Evolutionary conservation across 306 rosid species (phyloP), one percentile per base, ranked within the genome.

Genomic region (Begonia peltatifolia): DNA sequence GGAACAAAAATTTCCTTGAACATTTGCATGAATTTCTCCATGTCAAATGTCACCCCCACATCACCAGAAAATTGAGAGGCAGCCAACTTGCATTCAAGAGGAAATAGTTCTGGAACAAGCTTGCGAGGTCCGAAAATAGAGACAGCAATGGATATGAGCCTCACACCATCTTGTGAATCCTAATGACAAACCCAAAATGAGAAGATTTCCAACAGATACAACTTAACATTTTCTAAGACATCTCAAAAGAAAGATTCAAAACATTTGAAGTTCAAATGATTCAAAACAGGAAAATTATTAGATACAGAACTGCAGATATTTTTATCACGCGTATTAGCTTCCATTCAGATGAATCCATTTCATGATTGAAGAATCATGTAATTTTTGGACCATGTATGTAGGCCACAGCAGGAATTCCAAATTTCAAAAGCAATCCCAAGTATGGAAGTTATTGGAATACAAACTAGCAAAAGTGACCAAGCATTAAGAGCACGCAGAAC

Each of bases 51-150:
- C 59, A 22, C 64, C 58, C 56, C 71, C 46, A 71, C 64, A 61
- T 52, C 74, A 51, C 46, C 36, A 50, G 68, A 55, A 70, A 69
- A 56, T 63, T 65, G 62, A 65, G 51, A 56, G 53, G 52, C 52
- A 43, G 66, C 38, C 42, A 44, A 57, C 64, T 52, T 79, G 70
- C 63, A 66, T 56, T 70, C 58, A 36, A 55, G 75, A 58, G 70
- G 60, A 57, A 74, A 81, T 63, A 84, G 67, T 71, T 82, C 82
- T 41, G 63, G 69, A 52, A 85, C 75, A 18, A 78, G 58, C 73
- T 74, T 68, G 60, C 66, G 80, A 1, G 97, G 90, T 58, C 97
- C 97, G 78, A 80, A 89, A 61, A 85, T 71, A 50, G 90, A 82
- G 59, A 78, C 74, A 60, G 94, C 76, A 53, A 68, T 73, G 2